These are phyloP conservation scores for Aspergillus unguis DNA, from an alignment of 2,329 filamentous ascomycete species.

Conservation along the genomic window DNA sequence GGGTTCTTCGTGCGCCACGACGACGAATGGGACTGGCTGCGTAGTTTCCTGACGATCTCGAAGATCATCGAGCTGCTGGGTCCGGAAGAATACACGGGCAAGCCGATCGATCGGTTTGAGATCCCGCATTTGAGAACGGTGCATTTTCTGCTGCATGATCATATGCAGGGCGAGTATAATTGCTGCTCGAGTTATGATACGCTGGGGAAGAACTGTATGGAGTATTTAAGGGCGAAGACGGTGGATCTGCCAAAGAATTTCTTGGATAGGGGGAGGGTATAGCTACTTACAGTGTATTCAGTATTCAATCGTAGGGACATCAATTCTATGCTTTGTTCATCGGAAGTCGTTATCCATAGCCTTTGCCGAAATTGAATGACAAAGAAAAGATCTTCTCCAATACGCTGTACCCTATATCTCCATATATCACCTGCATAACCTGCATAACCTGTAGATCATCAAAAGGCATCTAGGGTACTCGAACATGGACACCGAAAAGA, in stretches of 20 bases:
- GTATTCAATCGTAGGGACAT: too few relatives aligned
- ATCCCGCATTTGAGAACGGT: not conserved
- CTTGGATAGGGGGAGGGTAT: conserved; percentile 1
- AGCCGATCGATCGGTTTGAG: conserved; percentile 7
- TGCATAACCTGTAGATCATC: too few relatives aligned
- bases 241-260: conserved; percentile 5
- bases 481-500: not conserved
- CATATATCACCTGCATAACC: too few relatives aligned
- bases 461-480: not conserved
- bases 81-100: conserved; percentile 4
- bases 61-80: conserved; percentile 3
- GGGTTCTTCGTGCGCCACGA: conserved; percentile 7
- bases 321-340: too few relatives aligned
- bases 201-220: conserved; percentile 7
- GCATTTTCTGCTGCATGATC: conserved; percentile 1
- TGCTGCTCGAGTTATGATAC: conserved; percentile 4
- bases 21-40: conserved; percentile 11
- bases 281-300: not conserved
- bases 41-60: not conserved
- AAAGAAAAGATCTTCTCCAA: too few relatives aligned
- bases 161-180: conserved; percentile 4
- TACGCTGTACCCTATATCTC: too few relatives aligned
- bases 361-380: too few relatives aligned
- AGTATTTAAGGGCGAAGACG: conserved; percentile 1
- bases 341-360: too few relatives aligned